These are phyloP conservation scores for Agaricales sp. DNA, from an alignment of 1,284 basidiomycete genomes.

Conservation along the genomic window DNA sequence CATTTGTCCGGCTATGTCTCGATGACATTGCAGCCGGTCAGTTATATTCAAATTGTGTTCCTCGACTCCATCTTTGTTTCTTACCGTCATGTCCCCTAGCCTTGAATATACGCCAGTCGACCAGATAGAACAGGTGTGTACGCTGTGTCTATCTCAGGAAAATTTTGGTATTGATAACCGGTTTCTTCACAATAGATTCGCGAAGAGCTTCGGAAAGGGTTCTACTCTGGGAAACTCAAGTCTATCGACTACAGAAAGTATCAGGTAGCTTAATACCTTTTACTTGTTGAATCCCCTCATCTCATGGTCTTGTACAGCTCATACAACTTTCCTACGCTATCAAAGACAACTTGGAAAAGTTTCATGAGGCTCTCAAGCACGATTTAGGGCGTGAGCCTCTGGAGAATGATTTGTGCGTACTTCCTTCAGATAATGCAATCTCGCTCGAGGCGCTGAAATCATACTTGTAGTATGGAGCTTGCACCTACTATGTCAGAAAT, in stretches of 20 bases:
- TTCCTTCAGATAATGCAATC: background rate
- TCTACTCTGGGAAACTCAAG: slow-evolving; percentile 22
- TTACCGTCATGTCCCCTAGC: background rate
- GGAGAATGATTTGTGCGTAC: background rate
- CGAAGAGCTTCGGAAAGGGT: slow-evolving; percentile 15
- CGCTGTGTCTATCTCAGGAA: background rate
- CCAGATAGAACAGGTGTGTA: background rate
- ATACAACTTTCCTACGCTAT: slow-evolving; percentile 26
- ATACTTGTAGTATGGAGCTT: slow-evolving; percentile 43
- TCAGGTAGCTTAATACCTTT: slow-evolving; percentile 13
- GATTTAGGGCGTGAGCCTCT: background rate
- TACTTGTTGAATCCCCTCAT: background rate
- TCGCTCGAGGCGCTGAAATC: background rate
- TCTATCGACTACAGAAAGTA: slow-evolving; percentile 25
- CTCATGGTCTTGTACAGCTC: no score
- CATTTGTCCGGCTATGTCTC: no score
- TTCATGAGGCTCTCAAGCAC: slow-evolving; percentile 20
- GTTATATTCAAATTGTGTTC: no score
- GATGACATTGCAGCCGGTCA: no score
- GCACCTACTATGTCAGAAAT: slow-evolving; percentile 46
- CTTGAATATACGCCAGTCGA: background rate
- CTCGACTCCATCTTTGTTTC: no score
- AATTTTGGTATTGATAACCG: no score
- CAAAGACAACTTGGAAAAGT: slow-evolving; percentile 23
- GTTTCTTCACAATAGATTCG: slow-evolving; percentile 17